Percentiles rank a stretch among this genome's conserved stretches.
Conservation (phyloP, 2,329 filamentous ascomycete genomes). For the Sclerotinia sclerotiorum region DNA sequence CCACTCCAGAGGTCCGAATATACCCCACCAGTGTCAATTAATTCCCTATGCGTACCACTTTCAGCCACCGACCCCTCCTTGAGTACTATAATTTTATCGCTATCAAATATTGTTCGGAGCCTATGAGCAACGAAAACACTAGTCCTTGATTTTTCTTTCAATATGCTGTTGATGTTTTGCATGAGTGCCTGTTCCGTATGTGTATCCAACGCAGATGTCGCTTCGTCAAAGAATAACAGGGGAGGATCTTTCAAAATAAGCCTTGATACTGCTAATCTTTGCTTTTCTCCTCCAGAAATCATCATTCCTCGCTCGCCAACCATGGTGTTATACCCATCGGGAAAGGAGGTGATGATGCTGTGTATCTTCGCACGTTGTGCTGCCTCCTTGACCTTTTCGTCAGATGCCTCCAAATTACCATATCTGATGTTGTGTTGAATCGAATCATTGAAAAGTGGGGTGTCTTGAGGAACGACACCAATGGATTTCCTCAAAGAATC, state of each 20-base stretch:
- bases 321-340: slow-evolving; percentile 85
- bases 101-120: slow-evolving; percentile 89
- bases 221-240: slow-evolving; percentile 91
- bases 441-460: slow-evolving; percentile 93
- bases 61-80: slow-evolving; percentile 84
- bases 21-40: slow-evolving; percentile 75
- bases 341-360: slow-evolving; percentile 75
- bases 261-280: slow-evolving; percentile 80
- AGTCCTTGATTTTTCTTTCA: slow-evolving; percentile 83
- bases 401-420: slow-evolving; percentile 73
- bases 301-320: slow-evolving; percentile 95
- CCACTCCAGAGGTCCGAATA: slow-evolving; percentile 91
- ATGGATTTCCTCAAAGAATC: slow-evolving; percentile 83
- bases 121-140: slow-evolving; percentile 95
- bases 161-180: slow-evolving; percentile 87
- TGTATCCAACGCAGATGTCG: slow-evolving; percentile 87
- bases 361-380: slow-evolving; percentile 83
- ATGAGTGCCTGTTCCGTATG: slow-evolving; percentile 90
- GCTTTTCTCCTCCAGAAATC: slow-evolving; percentile 95
- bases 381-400: slow-evolving; percentile 71
- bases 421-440: slow-evolving; percentile 96
- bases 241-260: slow-evolving; percentile 87
- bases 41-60: slow-evolving; percentile 79
- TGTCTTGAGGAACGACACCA: slow-evolving; percentile 95
- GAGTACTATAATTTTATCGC: slow-evolving; percentile 88